phyloP scores from a whole-genome alignment of 2,329 filamentous ascomycete species.

The Diaporthe citriasiana region DNA sequence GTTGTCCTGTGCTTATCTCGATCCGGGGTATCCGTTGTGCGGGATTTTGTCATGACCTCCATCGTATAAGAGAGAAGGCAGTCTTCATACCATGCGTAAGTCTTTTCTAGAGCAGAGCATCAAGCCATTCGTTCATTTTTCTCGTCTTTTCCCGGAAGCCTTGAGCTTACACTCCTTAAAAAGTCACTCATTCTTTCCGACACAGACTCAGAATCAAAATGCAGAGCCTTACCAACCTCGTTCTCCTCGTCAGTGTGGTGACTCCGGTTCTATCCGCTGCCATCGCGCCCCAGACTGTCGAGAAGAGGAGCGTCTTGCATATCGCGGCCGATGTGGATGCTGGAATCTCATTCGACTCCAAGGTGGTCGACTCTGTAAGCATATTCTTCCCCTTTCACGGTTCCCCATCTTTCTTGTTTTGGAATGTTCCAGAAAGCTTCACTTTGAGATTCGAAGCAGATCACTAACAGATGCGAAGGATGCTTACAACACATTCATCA shows the following conservation, averaged over 20 bases:
- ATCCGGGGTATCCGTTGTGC: slow-evolving; percentile 8
- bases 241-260: slow-evolving; percentile 14
- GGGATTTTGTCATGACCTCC: not conserved
- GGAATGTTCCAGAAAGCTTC: no score
- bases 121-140: not conserved
- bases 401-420: no score
- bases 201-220: not conserved
- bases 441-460: no score
- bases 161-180: slow-evolving; percentile 6
- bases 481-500: not conserved
- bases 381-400: no score
- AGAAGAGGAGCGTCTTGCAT: not conserved
- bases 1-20: not conserved
- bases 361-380: slow-evolving; percentile 2
- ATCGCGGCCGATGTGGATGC: slow-evolving; percentile 11
- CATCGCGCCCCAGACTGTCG: not conserved
- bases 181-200: slow-evolving; percentile 1
- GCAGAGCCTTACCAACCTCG: slow-evolving; percentile 18
- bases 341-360: not conserved
- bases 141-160: not conserved
- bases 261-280: slow-evolving; percentile 12
- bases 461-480: no score
- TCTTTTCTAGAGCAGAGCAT: not conserved
- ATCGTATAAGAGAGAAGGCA: not conserved
- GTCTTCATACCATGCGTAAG: not conserved